Base-by-base conservation (phyloP, 2,329 filamentous ascomycete species). In the Colletotrichum spinosum region DNA sequence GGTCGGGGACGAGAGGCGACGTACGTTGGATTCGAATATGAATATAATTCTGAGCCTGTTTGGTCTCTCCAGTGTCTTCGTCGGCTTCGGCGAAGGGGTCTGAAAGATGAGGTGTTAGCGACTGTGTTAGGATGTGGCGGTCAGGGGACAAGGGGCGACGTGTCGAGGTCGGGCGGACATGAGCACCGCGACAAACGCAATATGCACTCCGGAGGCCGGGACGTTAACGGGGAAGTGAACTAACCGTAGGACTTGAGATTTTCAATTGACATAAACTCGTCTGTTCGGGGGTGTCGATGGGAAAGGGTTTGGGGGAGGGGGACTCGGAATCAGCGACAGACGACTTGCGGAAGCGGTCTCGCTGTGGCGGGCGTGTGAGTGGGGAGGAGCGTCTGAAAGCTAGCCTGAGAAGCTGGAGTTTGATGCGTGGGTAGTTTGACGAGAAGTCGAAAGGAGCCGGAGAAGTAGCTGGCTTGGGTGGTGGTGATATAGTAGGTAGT, bases 21-120 rank as follows among this genome's bases (percentile, higher is more conserved):
- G 78, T 90, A 98, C 95, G 96, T 82, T 99, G 96, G 81, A 98
- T 98, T 84, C 96, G 94, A 83, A 99, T 98, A 86, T 98, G 96
- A 82, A 98, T 97, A 82, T 97, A 97, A 84, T 97, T 97, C 85
- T 97, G 93, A 80, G 92, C 90, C 87, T 96, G 92, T 85, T 96
- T 96, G 80, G 90, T 91, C 85, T 97, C 92, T 87, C 94, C 94
- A 82, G 92, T 94, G 83, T 97, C 94, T 91, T 97, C 95, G 93
- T 97, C 96, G 90, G 94, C 96, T 93, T 98, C 96, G 91, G 96
- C 96, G 93, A 99, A 99, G 92, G 96, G 96, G 91, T 99, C 96
- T 97, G 78, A 15, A 46, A 13, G 44, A 33, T 45, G 12, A 6
- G 52, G 45, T 33, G 71, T 78, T 65, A 79, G 77, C 72, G 35